Conservation (phyloP, 345 rosid genomes). For the Raphanus raphanistrum region DNA sequence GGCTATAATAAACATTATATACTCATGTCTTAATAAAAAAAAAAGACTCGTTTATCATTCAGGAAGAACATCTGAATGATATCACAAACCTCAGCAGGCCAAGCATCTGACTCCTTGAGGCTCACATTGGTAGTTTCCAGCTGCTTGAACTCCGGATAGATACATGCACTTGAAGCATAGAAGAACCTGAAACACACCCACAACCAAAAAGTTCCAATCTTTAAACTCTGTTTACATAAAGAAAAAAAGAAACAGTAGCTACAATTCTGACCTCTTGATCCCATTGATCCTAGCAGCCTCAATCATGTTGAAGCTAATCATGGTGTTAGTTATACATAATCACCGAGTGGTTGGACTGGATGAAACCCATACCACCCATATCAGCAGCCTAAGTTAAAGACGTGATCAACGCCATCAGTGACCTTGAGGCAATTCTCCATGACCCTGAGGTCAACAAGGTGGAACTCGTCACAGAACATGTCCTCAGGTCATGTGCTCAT, state of each 20-base stretch:
- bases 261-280: slow-evolving; percentile 65
- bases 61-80: slow-evolving; percentile 8
- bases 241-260: neutral
- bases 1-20: slow-evolving; percentile 55
- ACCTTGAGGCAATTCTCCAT: slow-evolving; percentile 96
- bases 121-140: slow-evolving; percentile 90
- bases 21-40: neutral
- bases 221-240: neutral
- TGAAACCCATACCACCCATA: slow-evolving; percentile 99
- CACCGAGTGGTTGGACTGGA: slow-evolving; percentile 96
- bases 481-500: slow-evolving; percentile 98
- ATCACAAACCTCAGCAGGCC: slow-evolving; percentile 96
- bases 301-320: slow-evolving; percentile 98
- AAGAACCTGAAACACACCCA: slow-evolving; percentile 59
- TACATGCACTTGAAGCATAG: slow-evolving; percentile 99
- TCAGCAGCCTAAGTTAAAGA: slow-evolving; percentile 98
- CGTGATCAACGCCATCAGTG: slow-evolving; percentile 74
- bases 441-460: slow-evolving; percentile 92
- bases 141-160: slow-evolving; percentile 98
- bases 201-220: neutral
- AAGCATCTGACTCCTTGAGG: slow-evolving; percentile 97
- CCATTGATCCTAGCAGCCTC: slow-evolving; percentile 92
- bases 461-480: slow-evolving; percentile 97
- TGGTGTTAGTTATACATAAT: slow-evolving; percentile 97
- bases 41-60: neutral